Evolutionary conservation across 208 protist species (phyloP).

Genomic region (Angomonas ambiguus): DNA sequence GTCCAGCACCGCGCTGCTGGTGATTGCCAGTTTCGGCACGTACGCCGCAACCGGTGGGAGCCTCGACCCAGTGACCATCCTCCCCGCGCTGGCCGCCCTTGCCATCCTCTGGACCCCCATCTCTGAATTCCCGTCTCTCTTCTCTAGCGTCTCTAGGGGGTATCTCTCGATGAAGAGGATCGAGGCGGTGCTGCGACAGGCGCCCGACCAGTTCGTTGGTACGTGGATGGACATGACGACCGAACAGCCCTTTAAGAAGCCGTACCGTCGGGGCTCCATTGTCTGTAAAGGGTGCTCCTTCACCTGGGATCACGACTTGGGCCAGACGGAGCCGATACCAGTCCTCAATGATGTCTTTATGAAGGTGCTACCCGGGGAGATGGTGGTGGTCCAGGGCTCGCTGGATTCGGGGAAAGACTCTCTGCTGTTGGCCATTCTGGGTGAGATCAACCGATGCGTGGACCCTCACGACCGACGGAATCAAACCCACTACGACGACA

Average conservation of each 20-base stretch:
- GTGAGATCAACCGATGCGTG: constrained; percentile 62
- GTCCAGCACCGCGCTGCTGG: constrained; percentile 22
- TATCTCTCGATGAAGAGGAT: constrained; percentile 54
- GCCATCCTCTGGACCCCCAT: constrained; percentile 38
- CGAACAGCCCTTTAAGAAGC: constrained; percentile 26
- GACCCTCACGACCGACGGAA: constrained; percentile 9
- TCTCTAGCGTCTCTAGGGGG: constrained; percentile 40
- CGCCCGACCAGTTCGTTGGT: constrained; percentile 56
- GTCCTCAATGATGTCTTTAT: constrained; percentile 55
- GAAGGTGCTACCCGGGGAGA: constrained; percentile 51
- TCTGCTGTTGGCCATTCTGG: constrained; percentile 69
- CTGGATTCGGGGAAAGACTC: constrained; percentile 77
- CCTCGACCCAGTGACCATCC: constrained; percentile 18
- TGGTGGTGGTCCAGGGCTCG: constrained; percentile 75
- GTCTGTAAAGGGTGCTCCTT: constrained; percentile 62
- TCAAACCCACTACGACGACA: constrained; percentile 12
- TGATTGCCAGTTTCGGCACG: constrained; percentile 22
- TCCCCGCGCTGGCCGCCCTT: constrained; percentile 38
- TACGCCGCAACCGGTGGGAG: constrained; percentile 14
- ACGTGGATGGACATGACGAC: constrained; percentile 54
- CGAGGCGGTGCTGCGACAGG: constrained; percentile 55
- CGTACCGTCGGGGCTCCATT: constrained; percentile 49
- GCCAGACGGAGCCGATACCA: constrained; percentile 25
- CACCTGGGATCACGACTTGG: constrained; percentile 68
- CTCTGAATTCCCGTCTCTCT: constrained; percentile 42